These are phyloP conservation scores for Takashimella tepidaria DNA, from an alignment of 1,284 basidiomycete genomes.

Conservation along the genomic window DNA sequence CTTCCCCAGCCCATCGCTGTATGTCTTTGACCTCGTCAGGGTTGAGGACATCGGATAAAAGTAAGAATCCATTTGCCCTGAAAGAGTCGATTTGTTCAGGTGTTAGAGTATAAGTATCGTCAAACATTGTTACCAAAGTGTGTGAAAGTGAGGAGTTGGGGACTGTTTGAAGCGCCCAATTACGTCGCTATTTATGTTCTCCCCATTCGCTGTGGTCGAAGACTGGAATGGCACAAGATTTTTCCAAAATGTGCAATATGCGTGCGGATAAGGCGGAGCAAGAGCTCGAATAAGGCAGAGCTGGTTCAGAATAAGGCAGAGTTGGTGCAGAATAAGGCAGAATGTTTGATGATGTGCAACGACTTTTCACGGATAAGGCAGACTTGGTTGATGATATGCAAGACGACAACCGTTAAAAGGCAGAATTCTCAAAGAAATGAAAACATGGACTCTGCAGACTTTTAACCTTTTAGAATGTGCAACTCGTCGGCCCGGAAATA, in stretches of 20 bases:
- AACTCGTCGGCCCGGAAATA: no score
- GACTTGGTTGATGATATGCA: not conserved
- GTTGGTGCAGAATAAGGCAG: not conserved
- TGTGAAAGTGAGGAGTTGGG: not conserved
- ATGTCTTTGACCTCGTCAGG: constrained; percentile 19
- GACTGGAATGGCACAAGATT: not conserved
- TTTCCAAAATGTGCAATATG: not conserved
- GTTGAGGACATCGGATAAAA: constrained; percentile 22
- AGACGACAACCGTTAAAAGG: not conserved
- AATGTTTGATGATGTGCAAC: not conserved
- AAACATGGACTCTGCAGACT: not conserved
- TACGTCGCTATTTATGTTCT: not conserved
- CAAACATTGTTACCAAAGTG: constrained; percentile 8
- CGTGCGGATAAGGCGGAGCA: not conserved
- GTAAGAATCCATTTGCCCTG: constrained; percentile 25
- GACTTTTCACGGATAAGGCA: not conserved
- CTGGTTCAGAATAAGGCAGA: constrained; percentile 3
- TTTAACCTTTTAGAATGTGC: no score
- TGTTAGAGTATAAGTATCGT: constrained; percentile 16
- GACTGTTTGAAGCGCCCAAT: no score
- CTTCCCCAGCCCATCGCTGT: constrained; percentile 29
- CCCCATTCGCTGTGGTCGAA: not conserved
- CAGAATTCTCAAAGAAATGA: not conserved
- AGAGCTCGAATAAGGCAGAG: constrained; percentile 5
- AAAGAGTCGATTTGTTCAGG: constrained; percentile 18